phyloP scores from a whole-genome alignment of 129 eudicot species.

The Sambucus nigra region DNA sequence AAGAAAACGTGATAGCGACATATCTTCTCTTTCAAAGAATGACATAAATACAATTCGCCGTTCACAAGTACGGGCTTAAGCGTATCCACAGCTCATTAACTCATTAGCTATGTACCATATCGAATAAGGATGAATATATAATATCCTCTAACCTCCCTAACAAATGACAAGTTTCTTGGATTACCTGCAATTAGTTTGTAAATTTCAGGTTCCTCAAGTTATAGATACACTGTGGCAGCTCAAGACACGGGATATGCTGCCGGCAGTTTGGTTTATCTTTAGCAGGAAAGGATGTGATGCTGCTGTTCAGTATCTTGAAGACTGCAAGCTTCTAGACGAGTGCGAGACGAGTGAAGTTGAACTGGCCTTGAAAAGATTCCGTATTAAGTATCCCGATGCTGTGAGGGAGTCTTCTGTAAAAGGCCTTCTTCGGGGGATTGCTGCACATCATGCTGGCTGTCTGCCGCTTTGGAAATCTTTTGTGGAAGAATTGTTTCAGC shows the following conservation, averaged over 20 bases:
- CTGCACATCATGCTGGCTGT: constrained; percentile 98
- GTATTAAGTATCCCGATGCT: constrained; percentile 82
- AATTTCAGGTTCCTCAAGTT: constrained; percentile 82
- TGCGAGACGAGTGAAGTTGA: constrained; percentile 80
- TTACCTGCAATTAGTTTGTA: constrained; percentile 1
- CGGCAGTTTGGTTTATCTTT: constrained; percentile 96
- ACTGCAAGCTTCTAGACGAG: constrained; percentile 64
- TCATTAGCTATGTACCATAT: constrained; percentile 1
- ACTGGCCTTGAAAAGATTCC: constrained; percentile 68
- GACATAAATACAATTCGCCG: constrained; percentile 57
- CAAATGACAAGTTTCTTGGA: constrained; percentile 4
- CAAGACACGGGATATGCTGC: constrained; percentile 73
- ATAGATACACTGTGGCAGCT: constrained; percentile 79
- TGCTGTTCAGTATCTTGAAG: constrained; percentile 83
- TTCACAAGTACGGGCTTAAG: constrained; percentile 50
- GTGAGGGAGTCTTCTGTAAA: constrained; percentile 78
- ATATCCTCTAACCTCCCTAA: not conserved
- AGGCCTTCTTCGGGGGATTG: constrained; percentile 85
- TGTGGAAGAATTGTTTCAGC: constrained; percentile 87
- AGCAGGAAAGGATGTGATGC: constrained; percentile 99
- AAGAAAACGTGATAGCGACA: constrained; percentile 44
- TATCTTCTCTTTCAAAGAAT: constrained; percentile 56
- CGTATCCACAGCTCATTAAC: not conserved
- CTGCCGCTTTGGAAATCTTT: constrained; percentile 97
- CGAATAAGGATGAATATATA: not conserved